Base-by-base conservation (phyloP, 139 green algal genomes). In the Edaphochlamys debaryana region DNA sequence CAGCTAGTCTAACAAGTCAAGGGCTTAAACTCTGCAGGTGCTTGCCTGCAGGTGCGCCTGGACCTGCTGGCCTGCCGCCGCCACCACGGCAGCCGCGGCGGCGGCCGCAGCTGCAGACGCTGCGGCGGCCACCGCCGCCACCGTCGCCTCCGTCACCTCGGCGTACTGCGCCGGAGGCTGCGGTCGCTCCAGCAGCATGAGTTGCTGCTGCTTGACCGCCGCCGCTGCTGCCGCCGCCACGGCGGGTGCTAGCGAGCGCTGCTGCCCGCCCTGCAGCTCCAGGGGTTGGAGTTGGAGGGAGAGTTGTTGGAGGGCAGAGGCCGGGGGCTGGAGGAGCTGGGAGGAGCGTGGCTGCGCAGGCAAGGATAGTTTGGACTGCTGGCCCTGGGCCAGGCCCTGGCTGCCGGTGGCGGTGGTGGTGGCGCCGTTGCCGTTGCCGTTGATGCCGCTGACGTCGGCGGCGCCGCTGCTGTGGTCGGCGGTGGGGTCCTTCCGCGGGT, bases 1-100 rank as follows among this genome's bases (percentile, higher is more conserved):
- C 13, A 17, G 13, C 13, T 58, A 17, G 15, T 25, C n/a, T n/a
- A n/a, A n/a, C 60, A n/a, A n/a, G n/a, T n/a, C n/a, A n/a, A n/a
- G n/a, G n/a, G n/a, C n/a, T n/a, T n/a, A n/a, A n/a, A n/a, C n/a
- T n/a, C n/a, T n/a, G n/a, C n/a, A n/a, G n/a, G n/a, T n/a, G n/a
- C n/a, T n/a, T n/a, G 91, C 88, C 87, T 95, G 91, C 78, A 96
- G 79, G 79, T 92, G 86, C 0, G 85, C 89, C 67, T 96, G 90
- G 19, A 96, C 88, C 66, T 94, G 82, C 64, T 92, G 79, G 0
- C 91, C 90, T 5, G 94, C 94, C 11, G 92, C 91, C 8, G 92
- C 89, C 63, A 97, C 91, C 32, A 96, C 94, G 0, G 94, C 92
- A 4, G 93, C 92, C 9, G 92, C 92, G 0, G 93, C 93, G 1